phyloP scores from a whole-genome alignment of 441 rosid genomes.

The Populus hybrid region DNA sequence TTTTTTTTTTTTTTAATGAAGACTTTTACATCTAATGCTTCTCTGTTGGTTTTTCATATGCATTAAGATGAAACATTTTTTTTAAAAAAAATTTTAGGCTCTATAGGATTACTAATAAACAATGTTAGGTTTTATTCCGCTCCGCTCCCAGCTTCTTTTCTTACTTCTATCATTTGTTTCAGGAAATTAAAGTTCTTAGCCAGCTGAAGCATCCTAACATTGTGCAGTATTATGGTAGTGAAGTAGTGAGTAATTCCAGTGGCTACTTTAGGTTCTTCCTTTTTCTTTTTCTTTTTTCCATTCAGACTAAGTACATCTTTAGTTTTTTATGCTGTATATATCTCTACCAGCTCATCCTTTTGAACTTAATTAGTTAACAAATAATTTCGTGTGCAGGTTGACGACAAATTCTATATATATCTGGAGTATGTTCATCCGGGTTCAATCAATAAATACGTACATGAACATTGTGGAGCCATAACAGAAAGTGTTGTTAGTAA shows the following conservation, averaged over 20 bases:
- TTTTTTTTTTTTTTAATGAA: not conserved
- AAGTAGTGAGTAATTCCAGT: conserved; percentile 61
- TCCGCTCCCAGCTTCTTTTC: not conserved
- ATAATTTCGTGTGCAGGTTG: conserved; percentile 47
- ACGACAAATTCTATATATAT: conserved; percentile 79
- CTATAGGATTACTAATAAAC: not conserved
- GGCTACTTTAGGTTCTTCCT: conserved; percentile 6
- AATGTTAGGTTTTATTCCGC: not conserved
- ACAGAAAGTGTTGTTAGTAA: conserved; percentile 87
- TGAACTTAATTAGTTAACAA: conserved; percentile 11
- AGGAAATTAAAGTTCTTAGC: conserved; percentile 95
- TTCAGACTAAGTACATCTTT: not conserved
- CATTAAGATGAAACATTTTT: not conserved
- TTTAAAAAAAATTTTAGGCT: not conserved
- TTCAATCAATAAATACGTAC: conserved; percentile 77
- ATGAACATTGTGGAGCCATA: conserved; percentile 86
- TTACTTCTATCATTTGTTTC: conserved; percentile 26
- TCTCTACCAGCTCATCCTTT: not conserved
- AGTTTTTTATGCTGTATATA: conserved; percentile 6
- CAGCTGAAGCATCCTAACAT: conserved; percentile 91
- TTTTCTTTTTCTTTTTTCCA: not conserved
- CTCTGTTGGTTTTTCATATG: not conserved
- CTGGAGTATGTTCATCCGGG: conserved; percentile 98
- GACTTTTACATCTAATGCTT: not conserved
- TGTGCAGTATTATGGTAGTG: conserved; percentile 98